These are phyloP conservation scores for Leccinum huronense DNA, from an alignment of 1,284 basidiomycete species.

Conservation along the genomic window DNA sequence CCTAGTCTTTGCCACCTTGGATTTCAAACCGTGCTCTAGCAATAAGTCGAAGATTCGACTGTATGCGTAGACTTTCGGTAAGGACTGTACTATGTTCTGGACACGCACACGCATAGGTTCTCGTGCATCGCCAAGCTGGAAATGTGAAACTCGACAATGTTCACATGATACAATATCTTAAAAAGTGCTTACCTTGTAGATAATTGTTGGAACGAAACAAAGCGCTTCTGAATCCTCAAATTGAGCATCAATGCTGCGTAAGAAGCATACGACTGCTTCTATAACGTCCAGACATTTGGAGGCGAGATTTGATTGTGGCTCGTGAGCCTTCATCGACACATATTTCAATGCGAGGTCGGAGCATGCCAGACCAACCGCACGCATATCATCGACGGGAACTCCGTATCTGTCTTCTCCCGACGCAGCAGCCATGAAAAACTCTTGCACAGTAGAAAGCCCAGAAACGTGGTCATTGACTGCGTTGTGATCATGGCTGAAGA, in stretches of 20 bases:
- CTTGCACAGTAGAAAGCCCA: constrained; percentile 71
- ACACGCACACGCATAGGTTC: constrained; percentile 73
- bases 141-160: constrained; percentile 8
- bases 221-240: constrained; percentile 86
- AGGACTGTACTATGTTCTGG: constrained; percentile 66
- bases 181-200: constrained; percentile 72
- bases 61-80: constrained; percentile 83
- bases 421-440: constrained; percentile 66
- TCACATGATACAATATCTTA: not conserved
- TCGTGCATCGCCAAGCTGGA: constrained; percentile 76
- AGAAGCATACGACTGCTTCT: constrained; percentile 74
- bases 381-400: constrained; percentile 52
- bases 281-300: constrained; percentile 90
- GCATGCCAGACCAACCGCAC: constrained; percentile 81
- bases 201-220: constrained; percentile 87
- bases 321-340: constrained; percentile 85
- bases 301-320: constrained; percentile 90
- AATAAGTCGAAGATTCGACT: constrained; percentile 87
- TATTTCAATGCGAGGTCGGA: constrained; percentile 95
- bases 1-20: constrained; percentile 88
- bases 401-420: constrained; percentile 62
- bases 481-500: constrained; percentile 97
- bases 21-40: constrained; percentile 82
- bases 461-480: constrained; percentile 91
- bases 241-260: constrained; percentile 73